These are phyloP conservation scores for Saccharomycopsis oosterbeekiorum DNA, from an alignment of 805 yeast species.

Conservation along the genomic window DNA sequence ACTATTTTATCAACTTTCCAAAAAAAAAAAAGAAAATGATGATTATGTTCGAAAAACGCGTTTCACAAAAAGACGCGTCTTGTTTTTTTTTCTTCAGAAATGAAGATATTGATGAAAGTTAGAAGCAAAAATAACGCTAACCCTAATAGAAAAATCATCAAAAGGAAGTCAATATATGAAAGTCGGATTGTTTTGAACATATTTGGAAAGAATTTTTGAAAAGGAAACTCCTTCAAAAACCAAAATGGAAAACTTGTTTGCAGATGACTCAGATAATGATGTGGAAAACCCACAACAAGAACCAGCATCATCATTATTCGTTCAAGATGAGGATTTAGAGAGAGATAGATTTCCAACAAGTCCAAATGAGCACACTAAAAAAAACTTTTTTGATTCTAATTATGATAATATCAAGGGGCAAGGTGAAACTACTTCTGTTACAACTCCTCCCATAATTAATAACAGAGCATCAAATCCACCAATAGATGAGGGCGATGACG, in stretches of 20 bases:
- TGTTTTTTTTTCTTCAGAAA: too few species aligned
- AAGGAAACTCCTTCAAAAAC: background rate
- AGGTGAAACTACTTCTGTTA: background rate
- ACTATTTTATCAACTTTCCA: too few species aligned
- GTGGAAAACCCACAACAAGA: background rate
- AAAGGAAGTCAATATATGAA: too few species aligned
- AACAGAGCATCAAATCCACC: background rate
- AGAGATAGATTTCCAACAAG: background rate
- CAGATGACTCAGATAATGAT: background rate
- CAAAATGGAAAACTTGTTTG: background rate
- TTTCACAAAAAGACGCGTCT: too few species aligned
- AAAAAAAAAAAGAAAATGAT: too few species aligned
- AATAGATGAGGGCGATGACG: constrained; percentile 10
- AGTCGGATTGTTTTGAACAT: too few species aligned
- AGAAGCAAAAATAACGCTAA: background rate
- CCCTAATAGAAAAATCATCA: background rate
- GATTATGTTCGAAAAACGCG: too few species aligned
- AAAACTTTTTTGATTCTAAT: too few species aligned
- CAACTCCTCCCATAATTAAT: background rate
- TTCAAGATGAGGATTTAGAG: background rate
- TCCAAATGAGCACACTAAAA: background rate
- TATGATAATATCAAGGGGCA: too few species aligned
- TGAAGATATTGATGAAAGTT: too few species aligned
- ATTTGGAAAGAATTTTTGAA: too few species aligned
- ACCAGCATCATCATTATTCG: background rate